Base-by-base conservation (phyloP, 2,329 filamentous ascomycete species). In the Fusarium denticulatum region DNA sequence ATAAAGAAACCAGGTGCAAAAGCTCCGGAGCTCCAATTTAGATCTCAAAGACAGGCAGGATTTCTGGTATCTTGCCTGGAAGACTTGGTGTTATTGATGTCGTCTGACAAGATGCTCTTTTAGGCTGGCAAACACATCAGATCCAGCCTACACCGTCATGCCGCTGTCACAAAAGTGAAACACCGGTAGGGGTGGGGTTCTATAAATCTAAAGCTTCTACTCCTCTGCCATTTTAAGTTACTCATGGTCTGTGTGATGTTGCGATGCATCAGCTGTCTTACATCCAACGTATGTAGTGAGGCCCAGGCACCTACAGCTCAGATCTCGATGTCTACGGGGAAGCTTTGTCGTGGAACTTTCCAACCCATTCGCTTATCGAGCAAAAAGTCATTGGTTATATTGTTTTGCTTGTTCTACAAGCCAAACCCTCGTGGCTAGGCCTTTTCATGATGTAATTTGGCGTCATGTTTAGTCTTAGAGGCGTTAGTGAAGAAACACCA, bases 401-500 rank as follows among this genome's bases (percentile, higher is more conserved):
- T 60, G 15, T 11, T 64, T 59, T 52, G 50, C 67, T 57, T 47
- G 37, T 28, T 59, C 61, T 24, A 22, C 34, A 37, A 40, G 57
- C 20, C 11, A 60, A 59, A 50, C 36, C 49, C 50, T 60, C 69
- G 43, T 61, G 39, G 37, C 39, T 49, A 60, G 24, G 45, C 45
- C 72, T 65, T 55, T 67, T 46, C 55, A 75, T 74, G 72, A 74
- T 74, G 72, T 75, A 74, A 74, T 74, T 49, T 26, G 59, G 72
- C 73, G 72, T 74, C 72, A 74, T 75, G 65, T 43, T 34, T 57
- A 64, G 37, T 22, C 55, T 53, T 24, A 42, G 49, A 64, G 61
- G 60, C 72, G 60, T 74, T 52, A 61, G 64, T 73, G 43, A 36
- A 40, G 39, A 39, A 61, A 40, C 37, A 57, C 45, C 34, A 59